These are phyloP conservation scores for Pseudotulostoma volvatum DNA, from an alignment of 495 filamentous ascomycete species.

Conservation along the genomic window DNA sequence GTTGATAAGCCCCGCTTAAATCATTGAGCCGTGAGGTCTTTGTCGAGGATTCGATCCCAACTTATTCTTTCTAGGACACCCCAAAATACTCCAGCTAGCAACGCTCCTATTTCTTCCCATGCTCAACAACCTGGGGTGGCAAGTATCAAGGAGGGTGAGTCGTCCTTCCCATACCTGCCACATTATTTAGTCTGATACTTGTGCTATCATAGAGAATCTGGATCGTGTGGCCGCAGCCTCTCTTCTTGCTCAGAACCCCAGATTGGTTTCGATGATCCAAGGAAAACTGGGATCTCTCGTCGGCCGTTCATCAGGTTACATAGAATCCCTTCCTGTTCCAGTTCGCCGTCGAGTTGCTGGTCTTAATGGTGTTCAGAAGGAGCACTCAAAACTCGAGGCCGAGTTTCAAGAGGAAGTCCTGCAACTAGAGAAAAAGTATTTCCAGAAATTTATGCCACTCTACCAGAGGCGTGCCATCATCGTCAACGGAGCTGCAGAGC, in stretches of 20 bases:
- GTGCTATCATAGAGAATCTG: slow-evolving; percentile 52
- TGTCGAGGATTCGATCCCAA: too few species aligned
- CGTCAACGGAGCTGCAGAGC: slow-evolving; percentile 76
- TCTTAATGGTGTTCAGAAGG: slow-evolving; percentile 95
- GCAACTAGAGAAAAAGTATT: slow-evolving; percentile 97
- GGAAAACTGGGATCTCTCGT: slow-evolving; percentile 86
- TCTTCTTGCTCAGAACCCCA: slow-evolving; percentile 86
- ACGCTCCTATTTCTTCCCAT: slow-evolving; percentile 94
- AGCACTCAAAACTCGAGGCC: slow-evolving; percentile 93
- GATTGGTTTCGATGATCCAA: slow-evolving; percentile 90
- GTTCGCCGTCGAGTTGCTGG: slow-evolving; percentile 90
- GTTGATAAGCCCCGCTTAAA: background rate
- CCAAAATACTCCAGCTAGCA: slow-evolving; percentile 86
- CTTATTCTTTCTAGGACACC: slow-evolving; percentile 66
- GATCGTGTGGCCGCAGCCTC: slow-evolving; percentile 75
- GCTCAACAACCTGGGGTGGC: slow-evolving; percentile 87
- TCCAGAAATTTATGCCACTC: slow-evolving; percentile 92
- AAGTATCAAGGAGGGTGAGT: slow-evolving; percentile 93
- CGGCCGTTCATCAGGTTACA: slow-evolving; percentile 90
- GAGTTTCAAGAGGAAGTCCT: slow-evolving; percentile 97
- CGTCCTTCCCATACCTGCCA: slow-evolving; percentile 8
- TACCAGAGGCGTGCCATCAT: slow-evolving; percentile 92
- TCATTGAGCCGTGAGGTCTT: too few species aligned
- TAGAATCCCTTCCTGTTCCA: slow-evolving; percentile 76
- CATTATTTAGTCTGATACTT: slow-evolving; percentile 2